phyloP scores from a whole-genome alignment of 2,329 filamentous ascomycete species.

The Coniochaeta hoffmannii region DNA sequence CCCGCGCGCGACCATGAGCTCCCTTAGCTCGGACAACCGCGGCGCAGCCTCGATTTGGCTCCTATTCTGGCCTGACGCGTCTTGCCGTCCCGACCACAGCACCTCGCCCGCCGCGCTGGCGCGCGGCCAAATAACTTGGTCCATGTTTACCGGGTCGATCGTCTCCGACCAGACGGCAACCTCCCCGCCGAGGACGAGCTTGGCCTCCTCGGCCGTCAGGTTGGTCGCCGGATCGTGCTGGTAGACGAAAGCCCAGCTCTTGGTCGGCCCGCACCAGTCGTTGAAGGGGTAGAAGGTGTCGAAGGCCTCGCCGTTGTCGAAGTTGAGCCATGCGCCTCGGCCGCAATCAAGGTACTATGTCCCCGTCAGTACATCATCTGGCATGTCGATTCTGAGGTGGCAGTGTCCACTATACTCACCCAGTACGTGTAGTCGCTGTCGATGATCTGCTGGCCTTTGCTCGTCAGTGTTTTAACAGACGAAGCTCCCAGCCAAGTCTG shows the following conservation, averaged over 20 bases:
- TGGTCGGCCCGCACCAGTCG: slow-evolving; percentile 74
- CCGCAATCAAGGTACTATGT: slow-evolving; percentile 75
- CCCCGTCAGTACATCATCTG: neutral
- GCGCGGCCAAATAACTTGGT: slow-evolving; percentile 72
- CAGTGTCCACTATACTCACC: slow-evolving; percentile 36
- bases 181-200: slow-evolving; percentile 74
- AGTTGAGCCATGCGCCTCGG: slow-evolving; percentile 71
- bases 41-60: slow-evolving; percentile 64
- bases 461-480: slow-evolving; percentile 53
- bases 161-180: slow-evolving; percentile 77
- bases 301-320: slow-evolving; percentile 47
- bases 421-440: slow-evolving; percentile 72
- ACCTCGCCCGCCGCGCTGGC: slow-evolving; percentile 69
- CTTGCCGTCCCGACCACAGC: slow-evolving; percentile 67
- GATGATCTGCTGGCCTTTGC: slow-evolving; percentile 61
- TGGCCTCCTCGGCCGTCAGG: slow-evolving; percentile 51
- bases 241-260: slow-evolving; percentile 79
- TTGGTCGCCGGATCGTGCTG: slow-evolving; percentile 65
- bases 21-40: slow-evolving; percentile 66
- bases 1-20: slow-evolving; percentile 63
- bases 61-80: slow-evolving; percentile 58
- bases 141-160: slow-evolving; percentile 67
- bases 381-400: neutral
- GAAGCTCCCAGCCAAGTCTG: slow-evolving; percentile 68
- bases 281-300: slow-evolving; percentile 57